Evolutionary conservation across 306 rosid genomes (phyloP).

Genomic region (Acacia confusa): DNA sequence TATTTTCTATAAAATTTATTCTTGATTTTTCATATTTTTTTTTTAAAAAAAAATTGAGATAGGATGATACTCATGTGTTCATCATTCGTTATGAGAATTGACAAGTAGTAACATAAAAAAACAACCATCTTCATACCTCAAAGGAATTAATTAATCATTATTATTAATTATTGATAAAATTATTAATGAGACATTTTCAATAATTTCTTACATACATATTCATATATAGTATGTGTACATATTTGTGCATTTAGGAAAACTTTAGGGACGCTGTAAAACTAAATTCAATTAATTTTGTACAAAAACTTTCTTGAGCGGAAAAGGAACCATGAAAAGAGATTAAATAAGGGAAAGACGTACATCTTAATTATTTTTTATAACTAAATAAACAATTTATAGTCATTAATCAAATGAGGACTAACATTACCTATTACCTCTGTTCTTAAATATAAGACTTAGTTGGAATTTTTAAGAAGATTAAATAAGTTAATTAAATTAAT

Average conservation of each 20-base stretch:
- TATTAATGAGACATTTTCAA: neutral
- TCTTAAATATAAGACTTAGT: too few species aligned
- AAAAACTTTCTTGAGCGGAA: neutral
- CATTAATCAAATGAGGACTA: neutral
- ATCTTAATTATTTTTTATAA: neutral
- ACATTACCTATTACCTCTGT: accelerated
- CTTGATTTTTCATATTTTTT: neutral
- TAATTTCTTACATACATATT: too few species aligned
- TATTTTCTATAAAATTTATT: neutral
- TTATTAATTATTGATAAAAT: neutral
- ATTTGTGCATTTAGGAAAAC: too few species aligned
- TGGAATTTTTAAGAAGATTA: too few species aligned
- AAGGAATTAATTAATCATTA: neutral
- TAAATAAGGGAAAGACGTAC: neutral
- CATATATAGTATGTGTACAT: too few species aligned
- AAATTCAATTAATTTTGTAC: too few species aligned
- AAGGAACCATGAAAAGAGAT: neutral
- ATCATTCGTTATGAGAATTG: neutral
- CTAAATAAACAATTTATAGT: neutral
- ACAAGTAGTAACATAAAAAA: constrained; percentile 21
- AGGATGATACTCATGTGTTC: neutral
- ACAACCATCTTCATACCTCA: neutral
- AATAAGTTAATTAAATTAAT: too few species aligned
- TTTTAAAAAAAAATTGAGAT: neutral
- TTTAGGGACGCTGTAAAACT: too few species aligned